A percentile compares a stretch with the other conserved stretches of the same genome.
Evolutionary conservation across 805 yeast genomes (phyloP).

Genomic region (Hagleromyces aurorensis): DNA sequence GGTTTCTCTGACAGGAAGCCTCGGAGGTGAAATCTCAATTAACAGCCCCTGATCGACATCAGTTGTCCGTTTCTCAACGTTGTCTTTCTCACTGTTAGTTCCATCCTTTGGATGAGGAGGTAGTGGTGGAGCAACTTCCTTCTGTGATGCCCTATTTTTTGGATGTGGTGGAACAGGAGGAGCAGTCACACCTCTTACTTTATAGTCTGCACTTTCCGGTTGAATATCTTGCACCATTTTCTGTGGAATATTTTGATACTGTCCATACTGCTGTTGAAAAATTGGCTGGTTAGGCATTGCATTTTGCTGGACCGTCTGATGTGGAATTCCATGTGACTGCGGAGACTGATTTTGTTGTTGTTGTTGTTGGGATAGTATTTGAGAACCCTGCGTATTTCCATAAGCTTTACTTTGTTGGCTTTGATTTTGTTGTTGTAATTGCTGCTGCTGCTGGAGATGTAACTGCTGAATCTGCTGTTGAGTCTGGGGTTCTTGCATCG

Average conservation of each 20-base stretch:
- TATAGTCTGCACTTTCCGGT: too few species aligned
- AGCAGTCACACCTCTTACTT: slow-evolving; percentile 1
- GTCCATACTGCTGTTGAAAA: too few species aligned
- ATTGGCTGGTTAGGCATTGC: too few species aligned
- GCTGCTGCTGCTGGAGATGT: slow-evolving; percentile 4
- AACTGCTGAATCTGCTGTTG: slow-evolving; percentile 1
- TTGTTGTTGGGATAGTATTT: too few species aligned
- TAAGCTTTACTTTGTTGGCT: background rate
- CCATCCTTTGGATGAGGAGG: slow-evolving; percentile 12
- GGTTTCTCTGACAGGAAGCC: slow-evolving; percentile 5
- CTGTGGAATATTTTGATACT: too few species aligned
- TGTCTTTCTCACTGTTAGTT: background rate
- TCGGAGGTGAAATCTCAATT: slow-evolving; percentile 11
- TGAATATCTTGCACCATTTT: too few species aligned
- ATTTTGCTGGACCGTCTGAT: too few species aligned
- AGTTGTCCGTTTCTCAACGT: background rate
- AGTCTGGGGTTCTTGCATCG: too few species aligned
- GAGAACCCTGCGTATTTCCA: too few species aligned
- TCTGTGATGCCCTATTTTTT: slow-evolving; percentile 1
- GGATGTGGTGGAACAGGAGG: slow-evolving; percentile 2
- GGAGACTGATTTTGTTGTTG: too few species aligned
- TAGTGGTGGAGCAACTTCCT: slow-evolving; percentile 12
- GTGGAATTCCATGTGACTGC: slow-evolving; percentile 2
- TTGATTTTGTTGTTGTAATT: slow-evolving; percentile 2
- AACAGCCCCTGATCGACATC: slow-evolving; percentile 7